Evolutionary conservation across 352 stramenopile genomes (phyloP).

Genomic region (Blastocystis sp.): DNA sequence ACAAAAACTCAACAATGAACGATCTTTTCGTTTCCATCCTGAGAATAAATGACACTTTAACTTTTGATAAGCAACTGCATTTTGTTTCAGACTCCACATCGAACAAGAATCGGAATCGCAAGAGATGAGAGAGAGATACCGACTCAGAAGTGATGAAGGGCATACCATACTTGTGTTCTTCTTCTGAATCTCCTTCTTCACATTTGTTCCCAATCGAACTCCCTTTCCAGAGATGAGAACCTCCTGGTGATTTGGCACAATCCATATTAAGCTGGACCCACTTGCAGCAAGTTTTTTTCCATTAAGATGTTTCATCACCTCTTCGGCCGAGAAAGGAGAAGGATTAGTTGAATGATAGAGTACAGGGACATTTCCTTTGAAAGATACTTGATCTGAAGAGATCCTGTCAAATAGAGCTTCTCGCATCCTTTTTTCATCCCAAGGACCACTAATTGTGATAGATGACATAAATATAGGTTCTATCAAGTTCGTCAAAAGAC

Average conservation of each 20-base stretch:
- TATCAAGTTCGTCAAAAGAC: neutral
- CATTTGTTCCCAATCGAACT: slow-evolving; percentile 41
- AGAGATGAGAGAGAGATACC: neutral
- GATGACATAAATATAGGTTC: neutral
- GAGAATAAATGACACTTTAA: neutral
- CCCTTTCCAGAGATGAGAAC: slow-evolving; percentile 16
- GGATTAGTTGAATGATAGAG: neutral
- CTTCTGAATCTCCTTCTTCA: slow-evolving; percentile 37
- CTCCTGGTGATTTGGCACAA: neutral
- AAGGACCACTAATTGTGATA: slow-evolving; percentile 10
- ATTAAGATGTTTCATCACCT: slow-evolving; percentile 40
- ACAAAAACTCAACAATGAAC: neutral
- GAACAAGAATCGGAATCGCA: too few species aligned
- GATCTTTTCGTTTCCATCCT: slow-evolving; percentile 19
- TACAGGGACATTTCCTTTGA: neutral
- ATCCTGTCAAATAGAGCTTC: neutral
- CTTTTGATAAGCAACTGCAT: neutral
- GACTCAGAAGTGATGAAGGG: neutral
- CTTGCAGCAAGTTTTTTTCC: slow-evolving; percentile 12
- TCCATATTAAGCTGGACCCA: slow-evolving; percentile 3
- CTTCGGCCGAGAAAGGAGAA: neutral
- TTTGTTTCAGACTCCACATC: neutral
- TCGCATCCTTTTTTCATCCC: neutral
- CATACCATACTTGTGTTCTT: slow-evolving; percentile 14
- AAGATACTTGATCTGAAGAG: neutral